Evolutionary conservation across 2,329 filamentous ascomycete species (phyloP).

Genomic region (Xylaria sp.): DNA sequence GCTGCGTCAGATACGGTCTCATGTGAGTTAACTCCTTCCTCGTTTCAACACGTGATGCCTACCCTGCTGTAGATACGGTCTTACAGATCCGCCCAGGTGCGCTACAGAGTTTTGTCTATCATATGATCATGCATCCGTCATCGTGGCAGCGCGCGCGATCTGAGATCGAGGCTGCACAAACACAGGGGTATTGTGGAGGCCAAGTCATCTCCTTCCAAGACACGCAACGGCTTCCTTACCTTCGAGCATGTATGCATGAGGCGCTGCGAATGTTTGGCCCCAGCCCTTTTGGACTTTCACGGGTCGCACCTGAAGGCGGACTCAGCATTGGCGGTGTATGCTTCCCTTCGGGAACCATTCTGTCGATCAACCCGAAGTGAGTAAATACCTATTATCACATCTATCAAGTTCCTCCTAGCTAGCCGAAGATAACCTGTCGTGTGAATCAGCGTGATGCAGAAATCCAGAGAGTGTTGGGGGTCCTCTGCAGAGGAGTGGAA

Average conservation of each 20-base stretch:
- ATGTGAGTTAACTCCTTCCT: too few species aligned
- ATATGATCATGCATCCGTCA: conserved; percentile 11
- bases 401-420: too few species aligned
- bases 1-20: conserved; percentile 20
- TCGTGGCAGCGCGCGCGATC: conserved; percentile 6
- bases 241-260: conserved; percentile 34
- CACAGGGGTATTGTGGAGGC: conserved; percentile 7
- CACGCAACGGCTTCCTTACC: conserved; percentile 29
- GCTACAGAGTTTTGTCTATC: conserved; percentile 16
- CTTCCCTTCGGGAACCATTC: conserved; percentile 26
- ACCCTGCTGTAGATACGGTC: too few species aligned
- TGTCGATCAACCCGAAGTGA: conserved; percentile 6
- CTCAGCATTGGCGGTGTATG: conserved; percentile 20
- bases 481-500: too few species aligned
- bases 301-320: conserved; percentile 22
- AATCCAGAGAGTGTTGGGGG: too few species aligned
- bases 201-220: conserved; percentile 18
- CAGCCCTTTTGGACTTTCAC: conserved; percentile 8
- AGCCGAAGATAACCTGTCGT: too few species aligned
- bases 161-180: conserved; percentile 16
- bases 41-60: too few species aligned
- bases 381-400: too few species aligned
- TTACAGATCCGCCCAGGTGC: too few species aligned
- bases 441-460: too few species aligned
- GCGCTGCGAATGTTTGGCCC: conserved; percentile 27